Evolutionary conservation across 495 filamentous ascomycete genomes (phyloP), one percentile per base, ranked within the genome.

Genomic region (Penicillium psychrofluorescens): DNA sequence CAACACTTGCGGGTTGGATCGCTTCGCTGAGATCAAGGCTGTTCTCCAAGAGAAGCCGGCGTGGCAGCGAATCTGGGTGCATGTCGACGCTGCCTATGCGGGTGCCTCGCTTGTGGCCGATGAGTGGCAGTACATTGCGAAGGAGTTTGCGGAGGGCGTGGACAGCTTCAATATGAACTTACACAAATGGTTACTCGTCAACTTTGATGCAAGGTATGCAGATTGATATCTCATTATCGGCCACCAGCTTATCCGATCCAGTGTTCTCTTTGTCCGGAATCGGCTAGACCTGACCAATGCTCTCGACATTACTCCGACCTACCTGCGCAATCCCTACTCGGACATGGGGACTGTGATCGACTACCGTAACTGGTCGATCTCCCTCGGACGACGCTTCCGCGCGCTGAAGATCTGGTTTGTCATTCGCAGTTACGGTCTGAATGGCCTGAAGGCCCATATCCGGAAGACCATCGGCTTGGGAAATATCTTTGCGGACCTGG

Each of bases 301-400:
- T 4, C 77, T 96, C 28, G 83, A 80, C 55, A 84, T 96, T 61
- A 86, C 84, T 40, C 88, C 87, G 3, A 76, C 84, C 7, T 97
- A 94, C 66, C 78, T 94, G 8, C 75, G 79, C 46, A 95, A 95
- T 64, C 62, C 77, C 2, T 88, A 84, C 62, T 84, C 83, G 0
- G 86, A 90, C 45, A 76, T 75, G 36, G 91, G 91, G 1, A 75
- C 90, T 6, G 92, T 98, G 2, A 95, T 89, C 31, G 92, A 98
- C 59, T 97, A 98, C 66, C 80, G 92, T 16, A 94, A 98, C 74
- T 98, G 92, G 92, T 90, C 94, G 64, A 95, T 98, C 57, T 92
- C 92, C 9, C 79, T 98, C 0, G 92, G 92, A 10, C 76, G 92
- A 7, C 78, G 92, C n/a, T 97, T 98, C 73, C 74, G 92, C 10